These are phyloP conservation scores for Endothia cerciana DNA, from an alignment of 2,329 filamentous ascomycete genomes.

Conservation along the genomic window DNA sequence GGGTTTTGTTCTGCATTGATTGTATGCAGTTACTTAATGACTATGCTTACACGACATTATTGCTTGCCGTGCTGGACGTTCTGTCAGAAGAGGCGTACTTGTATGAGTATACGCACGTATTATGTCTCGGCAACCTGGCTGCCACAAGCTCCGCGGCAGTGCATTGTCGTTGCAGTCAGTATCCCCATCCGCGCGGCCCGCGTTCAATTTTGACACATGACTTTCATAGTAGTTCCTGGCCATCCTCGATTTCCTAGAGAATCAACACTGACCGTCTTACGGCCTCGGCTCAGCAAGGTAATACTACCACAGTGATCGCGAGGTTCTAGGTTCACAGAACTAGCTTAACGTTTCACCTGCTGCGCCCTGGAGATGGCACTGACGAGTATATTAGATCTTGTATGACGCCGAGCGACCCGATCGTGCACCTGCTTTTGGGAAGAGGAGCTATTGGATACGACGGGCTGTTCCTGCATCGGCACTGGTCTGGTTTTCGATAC, in stretches of 20 bases:
- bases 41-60: not conserved
- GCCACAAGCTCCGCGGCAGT: not conserved
- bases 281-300: not conserved
- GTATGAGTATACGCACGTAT: not conserved
- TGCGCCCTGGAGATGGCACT: not conserved
- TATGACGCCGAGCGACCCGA: not conserved
- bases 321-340: not conserved
- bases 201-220: not conserved
- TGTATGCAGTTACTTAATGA: constrained; percentile 15
- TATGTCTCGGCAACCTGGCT: constrained; percentile 2
- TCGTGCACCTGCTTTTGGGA: not conserved
- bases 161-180: not conserved
- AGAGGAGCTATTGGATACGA: not conserved
- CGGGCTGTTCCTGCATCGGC: not conserved
- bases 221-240: not conserved
- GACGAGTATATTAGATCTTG: not conserved
- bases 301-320: not conserved
- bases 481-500: too few species aligned
- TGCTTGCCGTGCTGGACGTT: not conserved
- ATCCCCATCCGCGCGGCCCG: not conserved
- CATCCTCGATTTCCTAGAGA: not conserved
- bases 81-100: not conserved
- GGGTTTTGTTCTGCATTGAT: not conserved
- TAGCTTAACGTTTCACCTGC: not conserved
- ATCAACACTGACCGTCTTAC: not conserved